Evolutionary conservation across 2,329 filamentous ascomycete species (phyloP).

Genomic region (Ascosphaera aggregata): DNA sequence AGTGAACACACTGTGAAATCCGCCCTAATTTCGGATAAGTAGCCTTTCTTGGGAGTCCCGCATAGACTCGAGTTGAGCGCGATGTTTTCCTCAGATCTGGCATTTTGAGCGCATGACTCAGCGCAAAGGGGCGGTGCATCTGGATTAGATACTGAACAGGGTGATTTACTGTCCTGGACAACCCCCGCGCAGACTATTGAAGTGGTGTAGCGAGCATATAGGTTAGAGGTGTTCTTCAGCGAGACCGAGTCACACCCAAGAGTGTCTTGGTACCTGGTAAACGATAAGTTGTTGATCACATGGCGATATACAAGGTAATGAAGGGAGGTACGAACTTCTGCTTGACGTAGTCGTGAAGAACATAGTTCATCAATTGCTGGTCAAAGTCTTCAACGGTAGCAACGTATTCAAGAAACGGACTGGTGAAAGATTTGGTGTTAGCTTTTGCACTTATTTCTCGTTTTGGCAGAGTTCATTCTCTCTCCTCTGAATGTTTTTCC

Average conservation of each 20-base stretch:
- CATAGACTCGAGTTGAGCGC: constrained; percentile 53
- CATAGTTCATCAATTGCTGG: constrained; percentile 44
- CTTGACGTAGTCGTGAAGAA: constrained; percentile 50
- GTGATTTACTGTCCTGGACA: constrained; percentile 59
- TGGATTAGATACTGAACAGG: constrained; percentile 42
- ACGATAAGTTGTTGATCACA: not conserved
- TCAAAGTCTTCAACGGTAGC: constrained; percentile 60
- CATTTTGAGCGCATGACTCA: constrained; percentile 51
- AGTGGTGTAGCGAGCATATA: constrained; percentile 85
- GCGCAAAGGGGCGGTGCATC: constrained; percentile 62
- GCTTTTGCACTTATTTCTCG: constrained; percentile 5
- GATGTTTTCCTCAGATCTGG: constrained; percentile 71
- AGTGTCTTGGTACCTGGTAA: constrained; percentile 48
- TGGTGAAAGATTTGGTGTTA: constrained; percentile 19
- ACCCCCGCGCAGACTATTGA: constrained; percentile 86
- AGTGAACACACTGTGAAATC: constrained; percentile 81
- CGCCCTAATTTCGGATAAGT: constrained; percentile 57
- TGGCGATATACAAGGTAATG: not conserved
- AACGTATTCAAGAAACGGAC: constrained; percentile 69
- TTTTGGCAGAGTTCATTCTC: not conserved
- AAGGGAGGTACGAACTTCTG: constrained; percentile 37
- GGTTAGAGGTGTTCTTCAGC: constrained; percentile 50
- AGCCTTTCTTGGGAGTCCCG: constrained; percentile 37
- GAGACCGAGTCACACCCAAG: constrained; percentile 64
- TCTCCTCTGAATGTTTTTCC: not conserved